Evolutionary conservation across 805 yeast genomes (phyloP).

Genomic region (Schizosaccharomyces cryophilus): DNA sequence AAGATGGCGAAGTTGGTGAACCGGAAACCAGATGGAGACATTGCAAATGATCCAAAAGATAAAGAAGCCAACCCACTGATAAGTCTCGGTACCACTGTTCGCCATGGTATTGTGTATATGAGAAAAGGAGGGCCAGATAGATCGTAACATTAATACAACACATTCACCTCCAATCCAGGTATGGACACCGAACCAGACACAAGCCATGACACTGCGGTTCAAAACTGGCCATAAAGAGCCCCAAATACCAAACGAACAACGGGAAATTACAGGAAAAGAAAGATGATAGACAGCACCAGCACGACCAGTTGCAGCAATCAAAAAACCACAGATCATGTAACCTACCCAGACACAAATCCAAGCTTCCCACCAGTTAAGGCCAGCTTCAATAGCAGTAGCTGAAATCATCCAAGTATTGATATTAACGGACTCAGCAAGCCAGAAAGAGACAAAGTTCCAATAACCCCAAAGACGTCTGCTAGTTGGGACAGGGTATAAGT

Average conservation of each 20-base stretch:
- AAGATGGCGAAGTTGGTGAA: conserved; percentile 59
- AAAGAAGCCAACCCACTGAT: conserved; percentile 50
- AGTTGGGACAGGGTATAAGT: not conserved
- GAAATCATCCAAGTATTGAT: conserved; percentile 84
- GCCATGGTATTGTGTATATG: conserved; percentile 17
- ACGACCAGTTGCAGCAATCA: conserved; percentile 32
- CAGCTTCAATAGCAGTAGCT: conserved; percentile 54
- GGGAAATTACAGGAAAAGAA: conserved; percentile 58
- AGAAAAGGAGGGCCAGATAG: conserved; percentile 32
- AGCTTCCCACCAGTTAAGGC: conserved; percentile 74
- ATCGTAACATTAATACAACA: conserved; percentile 46
- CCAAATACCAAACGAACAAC: conserved; percentile 69
- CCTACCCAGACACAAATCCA: conserved; percentile 83
- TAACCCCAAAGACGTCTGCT: not conserved
- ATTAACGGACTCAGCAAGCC: conserved; percentile 80
- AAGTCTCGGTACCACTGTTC: conserved; percentile 11
- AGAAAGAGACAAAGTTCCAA: conserved; percentile 37
- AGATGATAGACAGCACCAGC: conserved; percentile 59
- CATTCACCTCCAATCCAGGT: conserved; percentile 68
- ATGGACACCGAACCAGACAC: conserved; percentile 76
- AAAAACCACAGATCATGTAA: conserved; percentile 39
- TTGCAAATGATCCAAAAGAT: conserved; percentile 57
- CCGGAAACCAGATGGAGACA: conserved; percentile 60
- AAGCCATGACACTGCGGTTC: conserved; percentile 67
- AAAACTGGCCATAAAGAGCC: conserved; percentile 76